Evolutionary conservation across 306 rosid genomes (phyloP), one percentile per base, ranked within the genome.

Genomic region (Chamaecrista fasciculata): DNA sequence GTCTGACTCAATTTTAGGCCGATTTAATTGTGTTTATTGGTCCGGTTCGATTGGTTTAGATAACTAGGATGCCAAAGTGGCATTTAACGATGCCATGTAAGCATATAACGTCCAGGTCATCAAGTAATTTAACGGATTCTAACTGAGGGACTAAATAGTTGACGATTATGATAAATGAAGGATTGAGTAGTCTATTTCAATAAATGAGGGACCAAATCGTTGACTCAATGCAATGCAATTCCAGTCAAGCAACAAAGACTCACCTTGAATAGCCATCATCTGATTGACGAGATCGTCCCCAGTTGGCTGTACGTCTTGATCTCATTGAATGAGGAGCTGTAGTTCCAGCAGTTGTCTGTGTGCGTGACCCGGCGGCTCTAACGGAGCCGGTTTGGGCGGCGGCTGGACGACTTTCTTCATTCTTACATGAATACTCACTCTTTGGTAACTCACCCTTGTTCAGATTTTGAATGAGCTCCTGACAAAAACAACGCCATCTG

Each of bases 201-300:
- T n/a, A n/a, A n/a, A n/a, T n/a, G n/a, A n/a, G n/a, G n/a, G n/a
- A n/a, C n/a, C n/a, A n/a, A n/a, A n/a, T n/a, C n/a, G n/a, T n/a
- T n/a, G n/a, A n/a, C n/a, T n/a, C n/a, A n/a, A n/a, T 43, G 31
- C 18, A 31, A 58, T 58, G 0, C 19, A 62, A 24, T 29, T 31
- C 36, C 5, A 39, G 26, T 66, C 37, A 11, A 37, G 51, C 25
- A 29, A 28, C 47, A 65, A 72, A 44, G 46, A 48, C 49, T 61
- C 55, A 93, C 98, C 92, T 90, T 77, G 97, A 89, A 53, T 84
- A 84, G 82, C 90, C 98, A 78, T 94, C 96, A 25, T 90, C 98
- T 2, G 98, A 88, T 47, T 29, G 26, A 40, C 85, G 81, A 60
- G 84, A 5, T 9, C 83, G 75, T 33, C 85, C 97, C 98, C 97